Base-by-base conservation (phyloP, 2,329 filamentous ascomycete species). In the Aspergillus arachidicola region DNA sequence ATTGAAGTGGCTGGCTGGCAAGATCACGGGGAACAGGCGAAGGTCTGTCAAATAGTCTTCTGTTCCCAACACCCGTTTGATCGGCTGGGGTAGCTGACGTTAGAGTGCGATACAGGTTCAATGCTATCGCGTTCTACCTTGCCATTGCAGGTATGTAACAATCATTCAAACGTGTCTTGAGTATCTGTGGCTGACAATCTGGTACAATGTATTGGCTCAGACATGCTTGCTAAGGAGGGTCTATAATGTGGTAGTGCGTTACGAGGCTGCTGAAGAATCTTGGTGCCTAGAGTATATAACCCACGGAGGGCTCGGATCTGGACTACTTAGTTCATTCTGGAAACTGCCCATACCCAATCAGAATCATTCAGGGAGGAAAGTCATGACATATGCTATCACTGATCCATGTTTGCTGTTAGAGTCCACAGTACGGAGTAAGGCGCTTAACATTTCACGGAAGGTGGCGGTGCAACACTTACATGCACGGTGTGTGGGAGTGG, bases 71-170 rank as follows among this genome's bases (percentile, higher is more conserved):
- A 28, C n/a, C 23, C 26, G 16, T 32, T 46, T 46, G 38, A 32
- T 28, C 28, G 12, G 30, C 45, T 53, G 30, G 16, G 11, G 21
- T 23, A 30, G 23, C 43, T 68, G 38, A 57, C 51, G 46, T 54
- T 70, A 62, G 75, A 59, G 43, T 10, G n/a, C n/a, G 38, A 50
- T 56, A 65, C n/a, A 86, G 83, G 50, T 89, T 89, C 74, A 89
- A 89, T 86, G 80, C 91, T 73, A 75, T 88, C 74, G 79, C 83
- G 79, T 81, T 91, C 81, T 82, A 86, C 85, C 71, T 87, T 82
- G 80, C 93, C 65, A 88, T 89, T 66, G 89, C 81, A 77, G 89
- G 81, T 89, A 79, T 67, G 78, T 70, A 19, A 45, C 62, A 51
- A 57, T 36, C 19, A 30, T 23, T 51, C 26, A 7, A n/a, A 36